A percentile compares a stretch with the other conserved stretches of the same genome.
Evolutionary conservation across 2,329 filamentous ascomycete species (phyloP).

Genomic region (Ophiostoma angusticollis): DNA sequence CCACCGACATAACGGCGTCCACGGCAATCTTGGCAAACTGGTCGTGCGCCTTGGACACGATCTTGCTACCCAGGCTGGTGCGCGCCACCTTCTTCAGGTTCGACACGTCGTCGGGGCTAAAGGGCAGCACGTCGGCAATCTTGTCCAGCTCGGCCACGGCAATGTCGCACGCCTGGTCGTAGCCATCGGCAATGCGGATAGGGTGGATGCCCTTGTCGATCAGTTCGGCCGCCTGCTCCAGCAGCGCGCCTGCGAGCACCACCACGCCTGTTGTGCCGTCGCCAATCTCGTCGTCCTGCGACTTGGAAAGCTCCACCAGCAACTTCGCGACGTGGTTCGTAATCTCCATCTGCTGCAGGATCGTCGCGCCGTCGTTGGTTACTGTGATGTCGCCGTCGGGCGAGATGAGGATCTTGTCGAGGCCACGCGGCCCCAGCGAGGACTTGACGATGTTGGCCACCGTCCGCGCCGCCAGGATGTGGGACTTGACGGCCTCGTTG

Average conservation of each 20-base stretch:
- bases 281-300: slow-evolving; percentile 96
- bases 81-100: slow-evolving; percentile 92
- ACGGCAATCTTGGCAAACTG: slow-evolving; percentile 97
- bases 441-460: slow-evolving; percentile 97
- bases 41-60: slow-evolving; percentile 96
- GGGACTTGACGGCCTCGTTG: slow-evolving; percentile 93
- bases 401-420: slow-evolving; percentile 98
- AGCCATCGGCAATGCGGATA: slow-evolving; percentile 95
- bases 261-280: slow-evolving; percentile 97
- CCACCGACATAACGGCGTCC: slow-evolving; percentile 90
- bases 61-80: slow-evolving; percentile 95
- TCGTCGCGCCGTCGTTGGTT: slow-evolving; percentile 97
- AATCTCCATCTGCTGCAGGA: slow-evolving; percentile 97
- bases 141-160: slow-evolving; percentile 83
- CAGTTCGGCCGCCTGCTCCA: slow-evolving; percentile 92
- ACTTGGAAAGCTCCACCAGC: slow-evolving; percentile 92
- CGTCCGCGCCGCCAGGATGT: slow-evolving; percentile 92
- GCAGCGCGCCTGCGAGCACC: slow-evolving; percentile 81
- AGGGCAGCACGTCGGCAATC: slow-evolving; percentile 84
- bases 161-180: slow-evolving; percentile 94
- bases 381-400: slow-evolving; percentile 98
- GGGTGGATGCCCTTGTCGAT: slow-evolving; percentile 99
- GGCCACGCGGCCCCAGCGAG: slow-evolving; percentile 83
- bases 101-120: slow-evolving; percentile 63
- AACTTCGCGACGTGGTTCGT: slow-evolving; percentile 97